Percentiles rank a stretch among this genome's conserved stretches.
These are phyloP conservation scores for Phytophthora cryptogea DNA, from an alignment of 352 stramenopile species.

Conservation along the genomic window DNA sequence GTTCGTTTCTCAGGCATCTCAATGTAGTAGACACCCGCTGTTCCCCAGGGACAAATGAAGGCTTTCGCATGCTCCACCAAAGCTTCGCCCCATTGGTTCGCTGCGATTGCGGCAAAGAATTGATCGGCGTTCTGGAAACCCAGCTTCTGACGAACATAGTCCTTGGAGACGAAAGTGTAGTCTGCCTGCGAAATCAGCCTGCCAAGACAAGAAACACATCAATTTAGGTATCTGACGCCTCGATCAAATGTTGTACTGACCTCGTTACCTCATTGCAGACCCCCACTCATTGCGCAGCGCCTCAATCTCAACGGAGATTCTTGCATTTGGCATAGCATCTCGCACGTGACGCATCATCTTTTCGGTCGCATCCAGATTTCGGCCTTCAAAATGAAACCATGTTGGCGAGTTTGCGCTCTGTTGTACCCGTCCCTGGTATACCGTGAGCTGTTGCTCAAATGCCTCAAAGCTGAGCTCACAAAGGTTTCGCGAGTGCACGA, in stretches of 20 bases:
- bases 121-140: conserved; percentile 28
- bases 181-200: conserved; percentile 46
- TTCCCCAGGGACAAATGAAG: conserved; percentile 67
- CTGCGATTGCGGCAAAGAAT: conserved; percentile 42
- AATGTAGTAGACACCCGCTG: conserved; percentile 60
- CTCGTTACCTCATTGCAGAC: conserved; percentile 40
- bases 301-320: conserved; percentile 71
- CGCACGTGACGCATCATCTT: conserved; percentile 58
- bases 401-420: neutral
- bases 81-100: conserved; percentile 12
- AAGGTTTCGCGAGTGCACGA: conserved; percentile 61
- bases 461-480: conserved; percentile 44
- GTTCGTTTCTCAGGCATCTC: conserved; percentile 13
- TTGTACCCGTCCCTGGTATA: conserved; percentile 9
- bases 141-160: conserved; percentile 71
- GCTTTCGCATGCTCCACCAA: conserved; percentile 24
- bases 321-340: conserved; percentile 2
- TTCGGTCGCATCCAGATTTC: conserved; percentile 51
- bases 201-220: neutral
- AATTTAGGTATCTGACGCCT: too few relatives aligned
- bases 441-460: conserved; percentile 36
- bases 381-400: conserved; percentile 75
- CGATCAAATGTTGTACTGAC: too few relatives aligned
- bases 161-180: conserved; percentile 66
- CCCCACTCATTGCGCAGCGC: conserved; percentile 63